Evolutionary conservation across 2,329 filamentous ascomycete genomes (phyloP).

Genomic region (Aspergillus oerlinghausenensis): DNA sequence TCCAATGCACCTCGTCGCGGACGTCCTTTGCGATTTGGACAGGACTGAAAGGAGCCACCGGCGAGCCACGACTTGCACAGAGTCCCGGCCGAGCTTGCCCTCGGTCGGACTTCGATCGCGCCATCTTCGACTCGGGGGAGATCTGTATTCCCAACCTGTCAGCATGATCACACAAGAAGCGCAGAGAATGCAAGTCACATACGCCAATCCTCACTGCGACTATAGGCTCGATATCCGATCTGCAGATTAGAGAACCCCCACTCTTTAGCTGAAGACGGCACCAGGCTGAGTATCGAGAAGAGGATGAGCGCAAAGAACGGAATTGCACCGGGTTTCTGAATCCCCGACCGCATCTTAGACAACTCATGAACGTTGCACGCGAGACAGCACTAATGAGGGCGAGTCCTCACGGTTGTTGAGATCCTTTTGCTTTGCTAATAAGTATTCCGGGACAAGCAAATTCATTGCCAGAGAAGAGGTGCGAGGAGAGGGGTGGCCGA

Average conservation of each 20-base stretch:
- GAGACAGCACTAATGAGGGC: constrained; percentile 2
- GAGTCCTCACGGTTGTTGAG: not conserved
- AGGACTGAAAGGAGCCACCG: constrained; percentile 8
- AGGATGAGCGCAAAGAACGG: constrained; percentile 30
- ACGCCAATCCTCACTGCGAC: constrained; percentile 21
- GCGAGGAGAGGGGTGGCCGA: not conserved
- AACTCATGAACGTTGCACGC: constrained; percentile 9
- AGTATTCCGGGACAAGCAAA: not conserved
- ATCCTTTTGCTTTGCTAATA: not conserved
- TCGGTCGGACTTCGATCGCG: constrained; percentile 13
- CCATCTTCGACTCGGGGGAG: constrained; percentile 24
- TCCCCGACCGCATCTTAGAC: constrained; percentile 32
- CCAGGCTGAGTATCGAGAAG: constrained; percentile 31
- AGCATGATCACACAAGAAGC: not conserved
- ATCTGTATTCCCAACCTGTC: constrained; percentile 14
- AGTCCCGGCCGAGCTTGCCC: constrained; percentile 10
- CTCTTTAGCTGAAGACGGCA: constrained; percentile 28
- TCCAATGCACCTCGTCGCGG: constrained; percentile 10
- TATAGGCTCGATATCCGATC: constrained; percentile 24
- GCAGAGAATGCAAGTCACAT: constrained; percentile 12
- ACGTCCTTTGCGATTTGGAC: constrained; percentile 7
- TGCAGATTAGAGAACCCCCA: constrained; percentile 27
- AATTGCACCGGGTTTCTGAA: constrained; percentile 31
- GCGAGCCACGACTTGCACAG: constrained; percentile 16
- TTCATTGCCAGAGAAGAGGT: constrained; percentile 13